Percentiles rank a stretch among this genome's conserved stretches.
Conservation (phyloP, 2,329 filamentous ascomycete genomes). For the Epichloe uncinata region DNA sequence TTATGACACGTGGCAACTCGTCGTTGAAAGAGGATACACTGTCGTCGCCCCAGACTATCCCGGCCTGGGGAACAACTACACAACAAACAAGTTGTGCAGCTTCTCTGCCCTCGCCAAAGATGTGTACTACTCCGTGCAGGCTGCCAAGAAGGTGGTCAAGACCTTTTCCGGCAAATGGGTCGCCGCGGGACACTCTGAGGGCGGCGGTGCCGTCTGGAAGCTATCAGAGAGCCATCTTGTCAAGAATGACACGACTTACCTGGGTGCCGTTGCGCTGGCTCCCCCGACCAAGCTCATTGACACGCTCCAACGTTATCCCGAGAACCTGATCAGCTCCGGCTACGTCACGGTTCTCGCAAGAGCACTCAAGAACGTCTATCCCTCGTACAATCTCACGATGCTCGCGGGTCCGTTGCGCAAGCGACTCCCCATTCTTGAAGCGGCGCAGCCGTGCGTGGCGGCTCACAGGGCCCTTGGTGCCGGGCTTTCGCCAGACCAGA, state of each 20-base stretch:
- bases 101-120: constrained; percentile 7
- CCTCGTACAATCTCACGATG: constrained; percentile 2
- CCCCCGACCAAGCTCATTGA: constrained; percentile 7
- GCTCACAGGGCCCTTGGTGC: constrained; percentile 1
- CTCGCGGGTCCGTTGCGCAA: constrained; percentile 1
- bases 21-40: constrained; percentile 5
- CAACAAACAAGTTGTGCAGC: constrained; percentile 9
- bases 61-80: constrained; percentile 11
- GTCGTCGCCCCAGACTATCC: constrained; percentile 12
- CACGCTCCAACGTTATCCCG: neutral
- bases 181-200: neutral
- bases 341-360: constrained; percentile 5
- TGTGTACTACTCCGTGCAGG: constrained; percentile 6
- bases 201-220: constrained; percentile 11
- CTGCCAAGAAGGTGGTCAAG: too few relatives aligned
- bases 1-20: constrained; percentile 6
- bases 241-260: constrained; percentile 4
- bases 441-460: constrained; percentile 3
- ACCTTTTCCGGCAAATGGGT: too few relatives aligned
- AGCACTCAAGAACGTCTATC: constrained; percentile 1
- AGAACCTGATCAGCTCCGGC: neutral
- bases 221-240: constrained; percentile 9
- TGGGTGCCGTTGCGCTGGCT: constrained; percentile 9
- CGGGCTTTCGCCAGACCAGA: neutral
- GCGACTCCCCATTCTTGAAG: constrained; percentile 1